A percentile compares a stretch with the other conserved stretches of the same genome.
phyloP scores from a whole-genome alignment of 441 rosid species.

The Jatropha podagrica region DNA sequence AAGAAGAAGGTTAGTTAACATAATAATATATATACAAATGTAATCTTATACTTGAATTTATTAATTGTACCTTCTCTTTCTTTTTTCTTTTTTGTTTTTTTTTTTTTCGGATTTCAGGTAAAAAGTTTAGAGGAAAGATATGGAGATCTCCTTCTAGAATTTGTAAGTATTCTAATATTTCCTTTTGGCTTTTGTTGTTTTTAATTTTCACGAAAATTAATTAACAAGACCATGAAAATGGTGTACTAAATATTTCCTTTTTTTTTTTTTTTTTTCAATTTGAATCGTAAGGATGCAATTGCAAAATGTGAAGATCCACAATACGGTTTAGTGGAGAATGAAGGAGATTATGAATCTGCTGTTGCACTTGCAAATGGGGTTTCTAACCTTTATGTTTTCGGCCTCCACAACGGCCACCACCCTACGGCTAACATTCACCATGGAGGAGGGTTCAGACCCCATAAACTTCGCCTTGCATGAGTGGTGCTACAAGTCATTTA shows the following conservation, averaged over 20 bases:
- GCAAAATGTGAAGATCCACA: slow-evolving; percentile 37
- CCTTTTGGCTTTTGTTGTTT: background rate
- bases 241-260: too few species aligned
- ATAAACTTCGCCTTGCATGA: slow-evolving; percentile 43
- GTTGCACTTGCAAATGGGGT: slow-evolving; percentile 36
- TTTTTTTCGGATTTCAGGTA: slow-evolving; percentile 33
- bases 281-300: slow-evolving; percentile 26
- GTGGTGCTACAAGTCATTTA: background rate
- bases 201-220: background rate
- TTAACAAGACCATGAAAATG: too few species aligned
- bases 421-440: slow-evolving; percentile 25
- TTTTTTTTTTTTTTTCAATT: background rate
- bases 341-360: slow-evolving; percentile 40
- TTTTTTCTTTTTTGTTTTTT: background rate
- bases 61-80: too few species aligned
- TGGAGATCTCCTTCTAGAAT: slow-evolving; percentile 38
- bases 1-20: slow-evolving; percentile 46
- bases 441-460: slow-evolving; percentile 30
- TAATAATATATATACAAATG: background rate
- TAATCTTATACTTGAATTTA: too few species aligned
- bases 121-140: slow-evolving; percentile 41
- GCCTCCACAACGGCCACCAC: slow-evolving; percentile 27
- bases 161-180: slow-evolving; percentile 31
- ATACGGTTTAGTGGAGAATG: slow-evolving; percentile 41
- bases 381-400: slow-evolving; percentile 36